These are phyloP conservation scores for Fusarium avenaceum DNA, from an alignment of 2,329 filamentous ascomycete species.

Conservation along the genomic window DNA sequence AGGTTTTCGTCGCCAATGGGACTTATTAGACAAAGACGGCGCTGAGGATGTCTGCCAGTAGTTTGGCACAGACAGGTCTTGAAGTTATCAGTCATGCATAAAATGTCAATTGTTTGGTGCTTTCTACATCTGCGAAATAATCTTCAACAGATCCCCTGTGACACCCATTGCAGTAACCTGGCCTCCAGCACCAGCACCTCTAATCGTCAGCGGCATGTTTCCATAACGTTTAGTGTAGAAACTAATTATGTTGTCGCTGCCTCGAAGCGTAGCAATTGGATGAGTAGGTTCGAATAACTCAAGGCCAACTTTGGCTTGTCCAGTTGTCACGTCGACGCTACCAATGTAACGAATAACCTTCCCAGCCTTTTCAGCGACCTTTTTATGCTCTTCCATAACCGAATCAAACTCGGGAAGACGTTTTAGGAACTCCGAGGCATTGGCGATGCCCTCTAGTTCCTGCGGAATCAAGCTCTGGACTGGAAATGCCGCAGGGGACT, in stretches of 20 bases:
- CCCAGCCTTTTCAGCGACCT: constrained; percentile 82
- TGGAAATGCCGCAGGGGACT: constrained; percentile 88
- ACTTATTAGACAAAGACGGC: no score
- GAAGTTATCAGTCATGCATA: no score
- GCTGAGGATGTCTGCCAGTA: no score
- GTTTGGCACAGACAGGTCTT: no score
- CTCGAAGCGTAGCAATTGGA: constrained; percentile 92
- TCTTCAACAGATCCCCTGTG: constrained; percentile 87
- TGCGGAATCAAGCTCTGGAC: constrained; percentile 93
- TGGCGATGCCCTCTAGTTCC: constrained; percentile 80
- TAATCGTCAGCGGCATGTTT: constrained; percentile 88
- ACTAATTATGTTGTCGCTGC: constrained; percentile 98
- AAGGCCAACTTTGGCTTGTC: constrained; percentile 89
- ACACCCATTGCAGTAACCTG: constrained; percentile 98
- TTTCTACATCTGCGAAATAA: no score
- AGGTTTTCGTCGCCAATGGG: no score
- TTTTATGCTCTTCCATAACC: constrained; percentile 88
- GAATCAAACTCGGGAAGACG: constrained; percentile 83
- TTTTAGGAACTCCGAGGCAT: constrained; percentile 86
- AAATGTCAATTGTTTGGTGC: no score
- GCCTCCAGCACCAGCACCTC: constrained; percentile 92
- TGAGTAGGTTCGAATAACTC: constrained; percentile 89
- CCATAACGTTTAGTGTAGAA: constrained; percentile 98
- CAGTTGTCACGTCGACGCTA: constrained; percentile 83
- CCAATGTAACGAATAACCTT: constrained; percentile 96